A percentile compares a stretch with the other conserved stretches of the same genome.
Conservation (phyloP, 345 rosid species). For the Boechera divaricarpa region DNA sequence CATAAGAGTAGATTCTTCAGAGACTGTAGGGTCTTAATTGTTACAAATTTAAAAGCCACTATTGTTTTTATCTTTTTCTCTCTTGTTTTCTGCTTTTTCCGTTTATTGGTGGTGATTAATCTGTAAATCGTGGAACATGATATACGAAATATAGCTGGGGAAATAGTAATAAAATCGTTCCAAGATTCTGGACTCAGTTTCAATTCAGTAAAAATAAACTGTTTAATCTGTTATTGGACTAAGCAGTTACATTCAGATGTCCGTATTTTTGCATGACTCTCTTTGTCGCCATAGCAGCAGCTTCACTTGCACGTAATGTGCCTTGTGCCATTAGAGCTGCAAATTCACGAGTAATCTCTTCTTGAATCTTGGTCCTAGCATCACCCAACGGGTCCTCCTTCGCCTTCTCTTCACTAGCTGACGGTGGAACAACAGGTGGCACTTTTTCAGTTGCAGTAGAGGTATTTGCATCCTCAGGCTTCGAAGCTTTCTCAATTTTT, state of each 20-base stretch:
- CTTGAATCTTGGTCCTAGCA: conserved; percentile 83
- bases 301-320: conserved; percentile 84
- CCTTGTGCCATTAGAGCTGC: conserved; percentile 85
- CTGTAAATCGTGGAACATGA: conserved; percentile 25
- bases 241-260: conserved; percentile 50
- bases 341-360: conserved; percentile 80
- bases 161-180: conserved; percentile 20
- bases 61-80: neutral
- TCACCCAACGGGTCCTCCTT: conserved; percentile 68
- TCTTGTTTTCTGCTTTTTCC: neutral
- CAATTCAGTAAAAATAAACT: neutral
- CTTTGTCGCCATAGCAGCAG: conserved; percentile 84
- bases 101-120: neutral
- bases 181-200: conserved; percentile 8
- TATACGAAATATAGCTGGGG: neutral
- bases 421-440: conserved; percentile 50
- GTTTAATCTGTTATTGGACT: conserved; percentile 21
- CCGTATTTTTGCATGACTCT: conserved; percentile 93
- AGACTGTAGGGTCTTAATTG: neutral
- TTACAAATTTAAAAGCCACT: neutral
- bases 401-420: conserved; percentile 42
- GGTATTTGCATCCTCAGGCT: conserved; percentile 36
- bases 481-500: conserved; percentile 23
- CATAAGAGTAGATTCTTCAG: conserved; percentile 12
- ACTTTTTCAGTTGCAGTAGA: conserved; percentile 11